Conservation (phyloP, 1,284 basidiomycete species). For the Heterobasidion parviporum region DNA sequence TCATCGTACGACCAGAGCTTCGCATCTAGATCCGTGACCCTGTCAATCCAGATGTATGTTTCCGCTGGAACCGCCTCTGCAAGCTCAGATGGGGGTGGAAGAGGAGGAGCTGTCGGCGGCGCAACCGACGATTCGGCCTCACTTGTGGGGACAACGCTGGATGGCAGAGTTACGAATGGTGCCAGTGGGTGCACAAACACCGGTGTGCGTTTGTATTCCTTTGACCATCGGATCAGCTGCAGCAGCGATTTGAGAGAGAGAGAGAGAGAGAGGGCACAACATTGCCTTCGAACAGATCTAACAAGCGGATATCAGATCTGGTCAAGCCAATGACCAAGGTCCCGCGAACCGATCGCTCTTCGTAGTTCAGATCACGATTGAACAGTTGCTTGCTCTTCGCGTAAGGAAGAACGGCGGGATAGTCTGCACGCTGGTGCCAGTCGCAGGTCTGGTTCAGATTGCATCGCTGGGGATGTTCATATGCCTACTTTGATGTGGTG, state of each 20-base stretch:
- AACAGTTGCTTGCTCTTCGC: slow-evolving; percentile 36
- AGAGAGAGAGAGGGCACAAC: slow-evolving; percentile 37
- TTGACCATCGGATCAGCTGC: neutral
- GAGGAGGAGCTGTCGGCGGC: slow-evolving; percentile 30
- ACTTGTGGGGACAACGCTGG: slow-evolving; percentile 9
- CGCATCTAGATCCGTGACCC: slow-evolving; percentile 38
- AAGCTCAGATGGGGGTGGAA: slow-evolving; percentile 30
- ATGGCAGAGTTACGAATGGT: slow-evolving; percentile 26
- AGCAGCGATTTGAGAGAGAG: neutral
- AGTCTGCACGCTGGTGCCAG: slow-evolving; percentile 53
- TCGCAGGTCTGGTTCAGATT: neutral
- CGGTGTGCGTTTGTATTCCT: slow-evolving; percentile 65
- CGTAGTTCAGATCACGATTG: slow-evolving; percentile 30
- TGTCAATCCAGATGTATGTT: slow-evolving; percentile 65
- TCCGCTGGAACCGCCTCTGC: slow-evolving; percentile 35
- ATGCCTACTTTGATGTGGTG: slow-evolving; percentile 47
- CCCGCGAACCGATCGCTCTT: slow-evolving; percentile 58
- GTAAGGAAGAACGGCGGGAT: slow-evolving; percentile 69
- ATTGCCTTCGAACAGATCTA: slow-evolving; percentile 75
- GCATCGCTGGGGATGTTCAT: neutral
- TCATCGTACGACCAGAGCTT: slow-evolving; percentile 71
- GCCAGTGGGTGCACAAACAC: slow-evolving; percentile 50
- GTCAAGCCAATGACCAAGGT: slow-evolving; percentile 63
- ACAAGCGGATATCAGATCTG: slow-evolving; percentile 42
- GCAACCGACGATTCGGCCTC: slow-evolving; percentile 24